These are phyloP conservation scores for Sarocladium oryzae DNA, from an alignment of 2,329 filamentous ascomycete genomes.

Conservation along the genomic window DNA sequence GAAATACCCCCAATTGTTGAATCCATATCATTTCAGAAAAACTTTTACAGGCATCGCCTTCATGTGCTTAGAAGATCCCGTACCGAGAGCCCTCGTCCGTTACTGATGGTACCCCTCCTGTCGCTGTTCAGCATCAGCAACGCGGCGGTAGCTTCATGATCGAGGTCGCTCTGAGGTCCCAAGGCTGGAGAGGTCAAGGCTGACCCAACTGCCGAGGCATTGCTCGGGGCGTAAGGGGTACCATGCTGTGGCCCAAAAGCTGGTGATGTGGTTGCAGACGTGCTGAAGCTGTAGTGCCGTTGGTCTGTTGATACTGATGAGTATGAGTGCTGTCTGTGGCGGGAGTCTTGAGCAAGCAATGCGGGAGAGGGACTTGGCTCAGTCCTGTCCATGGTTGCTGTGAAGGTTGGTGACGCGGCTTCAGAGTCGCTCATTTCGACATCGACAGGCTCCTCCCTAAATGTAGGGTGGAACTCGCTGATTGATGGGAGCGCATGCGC, in stretches of 20 bases:
- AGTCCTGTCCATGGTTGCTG: conserved; percentile 20
- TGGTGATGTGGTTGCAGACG: conserved; percentile 44
- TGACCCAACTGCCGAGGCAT: conserved; percentile 31
- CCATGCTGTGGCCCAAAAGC: conserved; percentile 44
- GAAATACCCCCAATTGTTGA: no score
- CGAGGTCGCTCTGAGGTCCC: conserved; percentile 48
- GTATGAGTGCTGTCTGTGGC: conserved; percentile 43
- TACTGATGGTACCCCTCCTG: conserved; percentile 43
- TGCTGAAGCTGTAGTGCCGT: conserved; percentile 43
- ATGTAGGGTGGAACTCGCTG: conserved; percentile 32
- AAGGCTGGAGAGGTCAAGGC: conserved; percentile 53
- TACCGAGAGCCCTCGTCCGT: conserved; percentile 44
- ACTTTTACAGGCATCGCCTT: conserved; percentile 15
- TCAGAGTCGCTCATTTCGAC: conserved; percentile 57
- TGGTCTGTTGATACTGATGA: conserved; percentile 47
- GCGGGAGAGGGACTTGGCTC: conserved; percentile 48
- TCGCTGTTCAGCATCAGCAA: conserved; percentile 83
- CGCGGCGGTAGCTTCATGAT: conserved; percentile 79
- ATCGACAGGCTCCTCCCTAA: conserved; percentile 36
- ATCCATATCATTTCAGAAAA: background rate
- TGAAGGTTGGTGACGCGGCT: conserved; percentile 40
- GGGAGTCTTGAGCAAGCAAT: conserved; percentile 38
- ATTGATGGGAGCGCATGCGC: conserved; percentile 27
- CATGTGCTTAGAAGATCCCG: conserved; percentile 47
- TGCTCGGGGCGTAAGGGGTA: conserved; percentile 31